Base-by-base conservation (phyloP, 208 protist genomes). In the Crithidia bombi region DNA sequence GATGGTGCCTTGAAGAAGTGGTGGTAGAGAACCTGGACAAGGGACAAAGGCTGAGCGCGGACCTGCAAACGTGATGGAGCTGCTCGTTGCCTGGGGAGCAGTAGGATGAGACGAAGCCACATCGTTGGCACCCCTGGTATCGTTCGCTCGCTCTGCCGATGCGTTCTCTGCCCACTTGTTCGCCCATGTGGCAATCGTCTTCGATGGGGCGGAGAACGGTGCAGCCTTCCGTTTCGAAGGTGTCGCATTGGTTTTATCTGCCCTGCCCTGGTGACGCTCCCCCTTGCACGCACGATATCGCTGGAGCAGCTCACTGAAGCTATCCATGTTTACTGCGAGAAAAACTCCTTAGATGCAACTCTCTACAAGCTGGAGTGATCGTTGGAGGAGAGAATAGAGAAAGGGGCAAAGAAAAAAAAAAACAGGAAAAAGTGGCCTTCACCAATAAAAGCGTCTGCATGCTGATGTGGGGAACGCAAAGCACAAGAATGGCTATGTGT, bases 1-100 rank as follows among this genome's bases (percentile, higher is more conserved):
- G 28, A 64, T 51, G 79, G 32, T 73, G 58, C 26, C 71, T 44
- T 64, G 10, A 17, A 64, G 39, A 51, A 64, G 57, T 5, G 35
- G 39, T 12, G 57, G 57, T 7, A 64, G 57, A n/a, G 4, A 47
- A 12, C 30, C 10, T 21, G 26, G 5, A n/a, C 5, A 50, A 10
- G 57, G 41, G 26, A 41, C 57, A 49, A 64, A 64, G 2, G 57
- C 36, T 11, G 57, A 64, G 39, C 41, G 57, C 1, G 55, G 33
- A 4, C 41, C 3, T 64, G 57, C 11, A 9, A 23, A 5, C 12
- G 5, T 59, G 54, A 39, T 19, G 6, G 28, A 50, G 23, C 23
- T 26, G 17, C 38, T 19, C 30, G 12, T 12, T 0, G 12, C 5
- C 25, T 25, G 47, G 7, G 47, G 23, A 25, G 47, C 47, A 32